Conservation (phyloP, 371 early-diverging fungal genomes). For the Zopfochytrium polystomum region DNA sequence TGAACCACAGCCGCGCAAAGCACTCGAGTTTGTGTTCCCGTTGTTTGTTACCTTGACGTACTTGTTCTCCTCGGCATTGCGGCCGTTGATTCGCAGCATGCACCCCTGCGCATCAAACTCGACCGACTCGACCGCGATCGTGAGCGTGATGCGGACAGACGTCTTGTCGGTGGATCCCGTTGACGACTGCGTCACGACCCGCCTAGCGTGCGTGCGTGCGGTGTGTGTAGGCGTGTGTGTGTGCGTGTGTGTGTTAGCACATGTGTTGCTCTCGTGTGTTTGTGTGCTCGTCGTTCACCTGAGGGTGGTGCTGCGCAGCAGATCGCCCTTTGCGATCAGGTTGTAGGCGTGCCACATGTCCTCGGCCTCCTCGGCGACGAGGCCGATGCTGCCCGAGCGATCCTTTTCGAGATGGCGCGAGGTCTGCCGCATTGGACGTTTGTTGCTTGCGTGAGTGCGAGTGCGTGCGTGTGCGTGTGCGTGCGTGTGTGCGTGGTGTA, state of each 20-base stretch:
- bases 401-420: slow-evolving; percentile 2
- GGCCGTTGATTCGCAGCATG: slow-evolving; percentile 82
- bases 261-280: background rate
- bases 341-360: slow-evolving; percentile 99
- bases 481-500: no score
- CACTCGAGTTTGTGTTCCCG: no score
- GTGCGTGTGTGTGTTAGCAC: background rate
- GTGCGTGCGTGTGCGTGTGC: no score
- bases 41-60: slow-evolving; percentile 77
- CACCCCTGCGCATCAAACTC: slow-evolving; percentile 87
- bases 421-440: background rate
- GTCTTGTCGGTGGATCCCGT: slow-evolving; percentile 89
- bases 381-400: slow-evolving; percentile 24
- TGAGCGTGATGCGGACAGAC: slow-evolving; percentile 76
- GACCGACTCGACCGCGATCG: slow-evolving; percentile 79
- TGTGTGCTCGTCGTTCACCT: slow-evolving; percentile 52
- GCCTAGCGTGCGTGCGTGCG: slow-evolving; percentile 50
- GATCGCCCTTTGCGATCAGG: slow-evolving; percentile 82
- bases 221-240: background rate
- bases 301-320: slow-evolving; percentile 79
- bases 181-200: slow-evolving; percentile 76
- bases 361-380: slow-evolving; percentile 85
- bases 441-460: no score
- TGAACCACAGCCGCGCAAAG: no score
- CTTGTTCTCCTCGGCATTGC: slow-evolving; percentile 80